These are phyloP conservation scores for Arachnomyces sp. DNA, from an alignment of 2,329 filamentous ascomycete species.

Conservation along the genomic window DNA sequence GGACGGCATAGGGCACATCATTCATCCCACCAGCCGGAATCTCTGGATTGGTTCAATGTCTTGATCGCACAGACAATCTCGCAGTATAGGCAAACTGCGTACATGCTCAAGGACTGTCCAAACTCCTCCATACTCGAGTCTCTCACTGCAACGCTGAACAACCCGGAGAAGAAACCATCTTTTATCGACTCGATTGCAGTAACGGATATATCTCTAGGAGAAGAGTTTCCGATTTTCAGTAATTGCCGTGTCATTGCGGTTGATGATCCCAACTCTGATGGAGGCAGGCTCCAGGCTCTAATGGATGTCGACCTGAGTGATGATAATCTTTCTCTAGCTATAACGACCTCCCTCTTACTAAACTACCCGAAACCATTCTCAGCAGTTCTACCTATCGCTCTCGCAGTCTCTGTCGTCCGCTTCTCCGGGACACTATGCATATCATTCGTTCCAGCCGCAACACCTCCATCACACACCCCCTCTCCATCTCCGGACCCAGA, in stretches of 20 bases:
- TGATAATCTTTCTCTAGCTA: slow-evolving; percentile 82
- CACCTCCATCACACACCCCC: slow-evolving; percentile 26
- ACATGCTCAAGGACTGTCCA: slow-evolving; percentile 62
- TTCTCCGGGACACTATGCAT: slow-evolving; percentile 93
- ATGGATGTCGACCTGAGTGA: slow-evolving; percentile 95
- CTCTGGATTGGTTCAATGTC: slow-evolving; percentile 98
- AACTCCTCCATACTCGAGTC: slow-evolving; percentile 64
- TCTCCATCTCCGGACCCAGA: slow-evolving; percentile 1
- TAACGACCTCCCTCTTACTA: slow-evolving; percentile 87
- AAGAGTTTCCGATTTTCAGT: slow-evolving; percentile 97
- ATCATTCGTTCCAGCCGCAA: slow-evolving; percentile 70
- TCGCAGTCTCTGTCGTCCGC: slow-evolving; percentile 83
- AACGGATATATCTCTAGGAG: slow-evolving; percentile 85
- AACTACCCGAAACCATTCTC: slow-evolving; percentile 90
- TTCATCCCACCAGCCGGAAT: slow-evolving; percentile 89
- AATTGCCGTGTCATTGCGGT: slow-evolving; percentile 95
- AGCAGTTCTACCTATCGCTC: slow-evolving; percentile 81
- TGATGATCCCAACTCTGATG: slow-evolving; percentile 46
- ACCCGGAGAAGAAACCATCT: slow-evolving; percentile 74
- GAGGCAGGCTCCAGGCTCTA: slow-evolving; percentile 75
- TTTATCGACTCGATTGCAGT: slow-evolving; percentile 91
- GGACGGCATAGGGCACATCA: slow-evolving; percentile 36
- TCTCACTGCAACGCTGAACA: slow-evolving; percentile 77
- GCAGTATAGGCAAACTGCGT: slow-evolving; percentile 85
- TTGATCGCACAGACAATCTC: slow-evolving; percentile 93